Evolutionary conservation across 1,284 basidiomycete genomes (phyloP), one percentile per base, ranked within the genome.

Genomic region (Trametes versicolor): DNA sequence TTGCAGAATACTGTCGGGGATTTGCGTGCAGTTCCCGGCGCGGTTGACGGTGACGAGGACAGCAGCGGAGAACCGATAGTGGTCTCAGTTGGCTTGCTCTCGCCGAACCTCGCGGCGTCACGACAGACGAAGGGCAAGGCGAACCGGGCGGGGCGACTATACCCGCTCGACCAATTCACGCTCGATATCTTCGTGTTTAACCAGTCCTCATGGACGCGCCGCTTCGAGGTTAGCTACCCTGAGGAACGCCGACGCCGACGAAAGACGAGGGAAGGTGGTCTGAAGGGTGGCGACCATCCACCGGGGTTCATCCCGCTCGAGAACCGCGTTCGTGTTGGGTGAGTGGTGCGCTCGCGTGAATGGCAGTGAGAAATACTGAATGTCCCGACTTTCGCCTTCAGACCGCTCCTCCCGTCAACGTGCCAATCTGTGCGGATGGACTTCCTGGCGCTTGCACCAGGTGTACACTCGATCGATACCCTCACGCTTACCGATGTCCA

Each of bases 111-210:
- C 39, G 21, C 54, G 19, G 68, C 69, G 54, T 71, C 64, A 68
- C 70, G 64, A 25, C 69, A 66, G 64, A 68, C 63, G 57, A 60
- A 64, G 61, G 49, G 55, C 66, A 72, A 58, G 64, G 66, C 37
- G 64, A 62, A 59, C 58, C 63, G 57, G 39, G 53, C 60, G 47
- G 71, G 66, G 51, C 67, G 73, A 50, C 88, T 96, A 70, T 87
- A 85, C 66, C 88, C 91, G 4, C 80, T 93, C 39, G 88, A 94
- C 69, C 83, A 85, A 55, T 97, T 97, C 76, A 90, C 87, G 47
- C 77, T 96, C 68, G 94, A 97, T 71, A 90, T 96, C 6, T 96
- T 96, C 72, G 92, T 96, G 56, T 94, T 92, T 74, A 97, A 96
- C 74, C 89, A 90, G 75, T 91, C 89, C n/a, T 82, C 87, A 55